A percentile compares a stretch with the other conserved stretches of the same genome.
These are phyloP conservation scores for Trametes meyenii DNA, from an alignment of 768 basidiomycete species.

Conservation along the genomic window DNA sequence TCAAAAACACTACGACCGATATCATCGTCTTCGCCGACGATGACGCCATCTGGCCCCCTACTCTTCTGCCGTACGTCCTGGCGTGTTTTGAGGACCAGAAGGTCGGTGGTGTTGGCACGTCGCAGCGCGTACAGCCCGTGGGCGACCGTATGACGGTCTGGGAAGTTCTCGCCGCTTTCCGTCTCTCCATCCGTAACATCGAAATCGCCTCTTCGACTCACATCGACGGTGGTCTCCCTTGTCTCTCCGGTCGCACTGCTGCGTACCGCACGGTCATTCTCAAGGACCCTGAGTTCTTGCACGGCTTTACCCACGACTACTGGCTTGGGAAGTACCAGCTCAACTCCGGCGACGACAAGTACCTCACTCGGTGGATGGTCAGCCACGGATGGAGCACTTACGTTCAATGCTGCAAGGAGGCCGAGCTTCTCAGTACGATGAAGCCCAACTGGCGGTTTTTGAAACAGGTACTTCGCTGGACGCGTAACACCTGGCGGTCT, in stretches of 20 bases:
- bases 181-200: constrained; percentile 91
- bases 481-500: constrained; percentile 91
- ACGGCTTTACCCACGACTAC: constrained; percentile 92
- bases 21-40: constrained; percentile 96
- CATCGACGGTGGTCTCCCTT: constrained; percentile 91
- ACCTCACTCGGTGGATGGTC: constrained; percentile 96
- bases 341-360: constrained; percentile 94
- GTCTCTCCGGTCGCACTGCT: constrained; percentile 90
- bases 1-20: constrained; percentile 87
- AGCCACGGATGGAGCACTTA: constrained; percentile 95
- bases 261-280: constrained; percentile 93
- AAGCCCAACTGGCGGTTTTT: constrained; percentile 96
- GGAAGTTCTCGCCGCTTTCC: constrained; percentile 94
- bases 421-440: constrained; percentile 89
- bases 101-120: constrained; percentile 90
- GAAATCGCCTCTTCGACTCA: constrained; percentile 89
- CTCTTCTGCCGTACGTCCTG: constrained; percentile 83
- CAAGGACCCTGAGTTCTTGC: constrained; percentile 91
- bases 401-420: constrained; percentile 84
- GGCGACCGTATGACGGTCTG: constrained; percentile 86
- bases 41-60: constrained; percentile 95
- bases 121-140: constrained; percentile 83
- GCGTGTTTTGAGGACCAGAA: constrained; percentile 96
- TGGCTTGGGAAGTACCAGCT: constrained; percentile 95
- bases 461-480: constrained; percentile 93